Conservation (phyloP, 192 early-diverging fungal species). For the Mortierella hygrophila region DNA sequence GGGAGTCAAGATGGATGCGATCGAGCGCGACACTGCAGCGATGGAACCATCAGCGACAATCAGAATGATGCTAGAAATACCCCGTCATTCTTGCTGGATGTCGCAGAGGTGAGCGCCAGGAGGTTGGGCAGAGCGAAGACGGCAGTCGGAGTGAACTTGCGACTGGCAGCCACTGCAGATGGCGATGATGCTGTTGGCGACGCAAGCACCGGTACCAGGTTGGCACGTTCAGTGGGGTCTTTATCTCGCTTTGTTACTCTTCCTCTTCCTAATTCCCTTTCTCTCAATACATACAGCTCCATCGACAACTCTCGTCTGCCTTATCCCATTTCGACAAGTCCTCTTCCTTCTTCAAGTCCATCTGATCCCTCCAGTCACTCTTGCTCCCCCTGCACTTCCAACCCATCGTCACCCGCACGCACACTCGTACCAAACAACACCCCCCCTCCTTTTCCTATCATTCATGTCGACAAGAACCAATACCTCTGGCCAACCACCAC, state of each 20-base stretch:
- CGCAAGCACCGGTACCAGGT: too few relatives aligned
- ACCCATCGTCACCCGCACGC: not conserved
- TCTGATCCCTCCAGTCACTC: not conserved
- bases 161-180: too few relatives aligned
- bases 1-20: not conserved
- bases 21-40: not conserved
- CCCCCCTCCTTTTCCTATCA: not conserved
- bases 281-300: not conserved
- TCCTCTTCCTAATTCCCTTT: not conserved
- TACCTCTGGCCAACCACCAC: not conserved
- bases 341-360: not conserved
- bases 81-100: too few relatives aligned
- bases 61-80: not conserved
- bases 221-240: too few relatives aligned
- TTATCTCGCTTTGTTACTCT: too few relatives aligned
- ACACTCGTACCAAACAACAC: not conserved
- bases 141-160: too few relatives aligned
- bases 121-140: too few relatives aligned
- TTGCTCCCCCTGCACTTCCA: not conserved
- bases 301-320: not conserved
- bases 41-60: conserved; percentile 1
- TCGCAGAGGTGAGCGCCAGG: too few relatives aligned
- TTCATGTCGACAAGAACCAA: not conserved
- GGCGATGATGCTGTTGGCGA: too few relatives aligned
- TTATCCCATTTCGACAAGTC: not conserved